Percentiles rank a stretch among this genome's conserved stretches.
phyloP scores from a whole-genome alignment of 495 filamentous ascomycete genomes.

The Oleoguttula mirabilis region DNA sequence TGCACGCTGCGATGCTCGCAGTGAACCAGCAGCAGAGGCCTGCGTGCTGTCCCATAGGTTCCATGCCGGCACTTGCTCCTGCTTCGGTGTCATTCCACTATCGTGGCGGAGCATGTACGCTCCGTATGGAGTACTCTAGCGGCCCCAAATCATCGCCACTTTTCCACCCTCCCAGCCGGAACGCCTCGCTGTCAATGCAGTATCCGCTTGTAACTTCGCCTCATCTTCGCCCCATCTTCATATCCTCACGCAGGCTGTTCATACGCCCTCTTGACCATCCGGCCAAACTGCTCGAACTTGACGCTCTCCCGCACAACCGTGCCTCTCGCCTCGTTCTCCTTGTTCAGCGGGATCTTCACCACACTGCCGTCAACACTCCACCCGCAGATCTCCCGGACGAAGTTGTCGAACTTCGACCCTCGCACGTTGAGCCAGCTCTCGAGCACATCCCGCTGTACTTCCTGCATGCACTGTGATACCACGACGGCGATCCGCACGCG shows the following conservation, averaged over 20 bases:
- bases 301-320: constrained; percentile 93
- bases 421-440: constrained; percentile 79
- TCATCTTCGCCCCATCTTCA: neutral
- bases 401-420: constrained; percentile 62
- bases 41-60: too few relatives aligned
- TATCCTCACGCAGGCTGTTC: constrained; percentile 58
- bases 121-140: neutral
- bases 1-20: too few relatives aligned
- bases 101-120: too few relatives aligned
- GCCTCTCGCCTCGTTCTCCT: constrained; percentile 97
- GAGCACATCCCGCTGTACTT: constrained; percentile 61
- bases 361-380: constrained; percentile 62
- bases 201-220: neutral
- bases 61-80: too few relatives aligned
- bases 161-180: too few relatives aligned
- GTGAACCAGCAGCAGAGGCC: too few relatives aligned
- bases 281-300: constrained; percentile 76
- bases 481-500: constrained; percentile 82
- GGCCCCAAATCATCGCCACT: neutral
- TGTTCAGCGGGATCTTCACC: constrained; percentile 74
- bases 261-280: constrained; percentile 74
- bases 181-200: neutral
- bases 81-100: too few relatives aligned
- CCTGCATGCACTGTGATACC: constrained; percentile 75
- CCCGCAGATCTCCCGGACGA: constrained; percentile 70